phyloP scores from a whole-genome alignment of 1,284 basidiomycete genomes.

The Amylostereum areolatum region DNA sequence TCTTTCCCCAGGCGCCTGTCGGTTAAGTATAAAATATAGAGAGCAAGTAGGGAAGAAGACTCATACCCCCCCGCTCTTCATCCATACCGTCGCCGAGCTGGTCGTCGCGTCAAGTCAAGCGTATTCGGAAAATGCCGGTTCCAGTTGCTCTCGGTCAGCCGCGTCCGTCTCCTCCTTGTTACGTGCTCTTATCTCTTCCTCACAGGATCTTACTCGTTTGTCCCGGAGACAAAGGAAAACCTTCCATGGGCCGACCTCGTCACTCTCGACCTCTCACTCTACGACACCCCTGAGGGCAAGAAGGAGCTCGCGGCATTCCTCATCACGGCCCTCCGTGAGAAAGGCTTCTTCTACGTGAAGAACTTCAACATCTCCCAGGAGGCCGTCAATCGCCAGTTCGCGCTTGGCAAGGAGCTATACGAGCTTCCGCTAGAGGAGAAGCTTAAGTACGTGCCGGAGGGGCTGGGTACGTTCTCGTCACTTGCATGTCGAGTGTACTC shows the following conservation, averaged over 20 bases:
- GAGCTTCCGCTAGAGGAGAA: slow-evolving; percentile 48
- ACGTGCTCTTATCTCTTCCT: not conserved
- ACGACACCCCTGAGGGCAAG: slow-evolving; percentile 38
- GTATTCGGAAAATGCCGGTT: slow-evolving; percentile 28
- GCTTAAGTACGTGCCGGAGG: slow-evolving; percentile 38
- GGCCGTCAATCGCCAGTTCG: slow-evolving; percentile 29
- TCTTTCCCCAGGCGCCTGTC: too few species aligned
- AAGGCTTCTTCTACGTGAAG: slow-evolving; percentile 38
- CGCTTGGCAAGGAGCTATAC: slow-evolving; percentile 32
- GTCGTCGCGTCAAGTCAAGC: too few species aligned
- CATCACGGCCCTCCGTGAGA: slow-evolving; percentile 34
- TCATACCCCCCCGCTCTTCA: too few species aligned
- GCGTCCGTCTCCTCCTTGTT: not conserved
- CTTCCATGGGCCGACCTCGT: slow-evolving; percentile 47
- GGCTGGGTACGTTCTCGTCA: slow-evolving; percentile 25
- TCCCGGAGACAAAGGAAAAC: slow-evolving; percentile 42
- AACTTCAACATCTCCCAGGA: slow-evolving; percentile 33
- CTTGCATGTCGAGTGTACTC: not conserved
- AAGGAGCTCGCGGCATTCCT: slow-evolving; percentile 34
- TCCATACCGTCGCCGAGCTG: too few species aligned
- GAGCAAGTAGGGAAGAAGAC: too few species aligned
- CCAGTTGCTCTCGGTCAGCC: slow-evolving; percentile 27
- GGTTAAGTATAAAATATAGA: too few species aligned
- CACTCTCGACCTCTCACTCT: slow-evolving; percentile 41
- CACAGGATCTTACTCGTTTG: slow-evolving; percentile 32